Evolutionary conservation across 1,284 basidiomycete genomes (phyloP).

Genomic region (Ganoderma lingzhi): DNA sequence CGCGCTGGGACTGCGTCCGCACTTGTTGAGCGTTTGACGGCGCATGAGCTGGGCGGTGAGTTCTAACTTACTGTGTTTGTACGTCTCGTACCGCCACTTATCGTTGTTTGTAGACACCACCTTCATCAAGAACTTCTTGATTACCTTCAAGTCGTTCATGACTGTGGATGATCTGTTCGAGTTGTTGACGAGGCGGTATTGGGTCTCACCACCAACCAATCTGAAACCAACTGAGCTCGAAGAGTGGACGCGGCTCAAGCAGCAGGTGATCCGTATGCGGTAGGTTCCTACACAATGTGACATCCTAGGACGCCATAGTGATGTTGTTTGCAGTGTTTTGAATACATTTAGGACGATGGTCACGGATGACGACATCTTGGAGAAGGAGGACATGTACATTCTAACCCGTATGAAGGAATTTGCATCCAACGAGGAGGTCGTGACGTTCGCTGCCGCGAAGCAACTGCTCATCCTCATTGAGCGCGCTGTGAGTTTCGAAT

Average conservation of each 20-base stretch:
- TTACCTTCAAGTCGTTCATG: conserved; percentile 98
- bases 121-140: conserved; percentile 93
- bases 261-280: conserved; percentile 89
- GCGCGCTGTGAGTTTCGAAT: conserved; percentile 66
- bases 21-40: conserved; percentile 89
- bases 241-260: conserved; percentile 91
- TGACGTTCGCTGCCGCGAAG: conserved; percentile 72
- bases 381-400: conserved; percentile 83
- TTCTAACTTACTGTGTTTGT: conserved; percentile 11
- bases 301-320: not conserved
- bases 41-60: conserved; percentile 85
- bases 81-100: not conserved
- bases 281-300: conserved; percentile 45
- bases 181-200: conserved; percentile 87
- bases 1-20: conserved; percentile 89
- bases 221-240: conserved; percentile 72
- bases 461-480: conserved; percentile 79
- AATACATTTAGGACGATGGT: conserved; percentile 88
- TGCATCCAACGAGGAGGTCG: conserved; percentile 71
- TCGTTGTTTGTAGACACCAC: conserved; percentile 66
- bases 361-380: conserved; percentile 80
- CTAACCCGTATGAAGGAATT: conserved; percentile 84
- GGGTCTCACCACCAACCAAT: conserved; percentile 78
- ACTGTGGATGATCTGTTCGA: conserved; percentile 87
- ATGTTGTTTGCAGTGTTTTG: conserved; percentile 62